Evolutionary conservation across 345 rosid species (phyloP).

Genomic region (Eucalyptus virginea): DNA sequence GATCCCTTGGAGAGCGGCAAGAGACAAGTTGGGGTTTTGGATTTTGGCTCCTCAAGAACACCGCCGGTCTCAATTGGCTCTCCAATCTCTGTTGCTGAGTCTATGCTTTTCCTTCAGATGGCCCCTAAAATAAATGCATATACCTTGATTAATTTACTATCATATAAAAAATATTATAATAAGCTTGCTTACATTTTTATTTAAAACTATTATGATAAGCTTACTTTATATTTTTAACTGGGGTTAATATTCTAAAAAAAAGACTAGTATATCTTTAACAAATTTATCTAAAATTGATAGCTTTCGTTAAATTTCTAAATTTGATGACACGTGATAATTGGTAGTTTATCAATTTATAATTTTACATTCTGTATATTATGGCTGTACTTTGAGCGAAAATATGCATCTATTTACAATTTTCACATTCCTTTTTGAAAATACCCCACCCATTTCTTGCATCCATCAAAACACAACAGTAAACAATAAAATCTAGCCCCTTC

Average conservation of each 20-base stretch:
- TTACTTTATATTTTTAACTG: background rate
- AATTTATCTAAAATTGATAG: no score
- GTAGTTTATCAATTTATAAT: no score
- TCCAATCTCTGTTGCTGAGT: background rate
- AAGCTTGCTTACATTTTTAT: background rate
- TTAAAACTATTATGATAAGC: no score
- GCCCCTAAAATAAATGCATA: background rate
- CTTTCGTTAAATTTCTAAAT: no score
- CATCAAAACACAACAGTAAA: background rate
- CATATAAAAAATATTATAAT: background rate
- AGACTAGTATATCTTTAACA: fast-evolving
- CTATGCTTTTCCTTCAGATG: fast-evolving
- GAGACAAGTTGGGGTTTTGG: background rate
- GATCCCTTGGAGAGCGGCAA: conserved; percentile 3
- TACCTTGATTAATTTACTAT: background rate
- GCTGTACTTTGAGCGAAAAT: background rate
- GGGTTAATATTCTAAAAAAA: no score
- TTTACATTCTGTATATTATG: no score
- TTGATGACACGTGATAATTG: no score
- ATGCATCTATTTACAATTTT: background rate
- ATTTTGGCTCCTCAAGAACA: background rate
- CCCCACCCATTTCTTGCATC: background rate
- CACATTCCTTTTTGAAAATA: background rate
- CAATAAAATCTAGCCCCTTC: background rate
- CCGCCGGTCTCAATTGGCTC: background rate